phyloP scores from a whole-genome alignment of 768 basidiomycete genomes.

The Coprinellus aureogranulatus region DNA sequence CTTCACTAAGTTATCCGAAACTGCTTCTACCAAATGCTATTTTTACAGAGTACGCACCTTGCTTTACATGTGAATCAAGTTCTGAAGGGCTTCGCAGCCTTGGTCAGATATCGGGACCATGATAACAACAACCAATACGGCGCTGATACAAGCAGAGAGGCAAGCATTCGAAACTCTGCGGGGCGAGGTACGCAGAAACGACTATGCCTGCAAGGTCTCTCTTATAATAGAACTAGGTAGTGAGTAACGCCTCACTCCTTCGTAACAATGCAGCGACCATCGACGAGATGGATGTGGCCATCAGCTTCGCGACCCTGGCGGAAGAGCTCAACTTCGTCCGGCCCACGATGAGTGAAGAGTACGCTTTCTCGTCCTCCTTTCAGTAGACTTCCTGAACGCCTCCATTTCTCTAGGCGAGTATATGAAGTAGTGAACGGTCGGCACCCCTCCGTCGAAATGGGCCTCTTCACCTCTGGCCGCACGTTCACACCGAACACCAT shows the following conservation, averaged over 20 bases:
- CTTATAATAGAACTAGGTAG: too few species aligned
- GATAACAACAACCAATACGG: constrained; percentile 55
- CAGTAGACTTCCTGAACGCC: not conserved
- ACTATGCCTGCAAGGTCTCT: too few species aligned
- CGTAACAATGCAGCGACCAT: constrained; percentile 73
- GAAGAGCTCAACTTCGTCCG: constrained; percentile 72
- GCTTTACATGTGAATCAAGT: not conserved
- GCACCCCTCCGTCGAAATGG: constrained; percentile 91
- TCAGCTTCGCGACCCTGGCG: constrained; percentile 81
- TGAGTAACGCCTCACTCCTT: constrained; percentile 50
- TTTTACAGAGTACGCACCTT: constrained; percentile 54
- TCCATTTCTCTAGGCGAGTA: constrained; percentile 20
- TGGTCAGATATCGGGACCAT: constrained; percentile 76
- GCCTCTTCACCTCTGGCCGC: constrained; percentile 69
- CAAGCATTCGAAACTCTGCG: constrained; percentile 71
- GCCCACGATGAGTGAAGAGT: constrained; percentile 73
- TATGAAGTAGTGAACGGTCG: constrained; percentile 78
- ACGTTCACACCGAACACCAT: constrained; percentile 85
- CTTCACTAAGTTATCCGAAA: constrained; percentile 63
- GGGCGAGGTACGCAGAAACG: constrained; percentile 50
- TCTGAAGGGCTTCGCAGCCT: constrained; percentile 38
- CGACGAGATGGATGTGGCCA: constrained; percentile 83
- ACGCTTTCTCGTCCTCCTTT: constrained; percentile 20
- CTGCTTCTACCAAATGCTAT: constrained; percentile 62
- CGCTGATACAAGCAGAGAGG: constrained; percentile 60